phyloP scores from a whole-genome alignment of 306 rosid species.

The Glycine latifolia region DNA sequence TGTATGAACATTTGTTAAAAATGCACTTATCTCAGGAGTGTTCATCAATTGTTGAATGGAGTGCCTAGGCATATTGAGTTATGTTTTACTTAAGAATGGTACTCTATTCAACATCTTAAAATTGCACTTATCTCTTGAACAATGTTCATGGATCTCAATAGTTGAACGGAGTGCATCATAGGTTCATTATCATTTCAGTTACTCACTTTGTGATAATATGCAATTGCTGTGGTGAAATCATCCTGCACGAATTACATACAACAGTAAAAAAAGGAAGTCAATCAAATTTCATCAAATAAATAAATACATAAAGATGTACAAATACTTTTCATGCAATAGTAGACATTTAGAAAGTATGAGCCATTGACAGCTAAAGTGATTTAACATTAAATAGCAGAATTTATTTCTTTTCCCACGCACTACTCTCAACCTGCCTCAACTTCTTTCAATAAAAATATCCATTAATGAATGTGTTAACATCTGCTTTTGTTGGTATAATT shows the following conservation, averaged over 20 bases:
- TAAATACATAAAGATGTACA: not conserved
- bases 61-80: not conserved
- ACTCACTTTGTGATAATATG: constrained; percentile 90
- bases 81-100: not conserved
- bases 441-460: constrained; percentile 28
- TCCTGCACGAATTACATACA: constrained; percentile 64
- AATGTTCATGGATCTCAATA: not conserved
- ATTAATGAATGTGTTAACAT: not conserved
- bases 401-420: not conserved
- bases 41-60: constrained; percentile 1
- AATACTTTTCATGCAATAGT: constrained; percentile 25
- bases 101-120: not conserved
- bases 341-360: constrained; percentile 20
- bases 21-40: not conserved
- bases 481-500: not conserved
- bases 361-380: constrained; percentile 7
- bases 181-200: not conserved
- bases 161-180: constrained; percentile 11
- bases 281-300: not conserved
- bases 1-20: not conserved
- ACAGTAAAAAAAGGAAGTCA: constrained; percentile 22
- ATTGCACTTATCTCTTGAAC: not conserved
- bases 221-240: constrained; percentile 73
- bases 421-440: not conserved
- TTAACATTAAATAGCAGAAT: not conserved